A percentile compares a stretch with the other conserved stretches of the same genome.
Evolutionary conservation across 305 asterid species (phyloP).

Genomic region (Fraxinus albicans): DNA sequence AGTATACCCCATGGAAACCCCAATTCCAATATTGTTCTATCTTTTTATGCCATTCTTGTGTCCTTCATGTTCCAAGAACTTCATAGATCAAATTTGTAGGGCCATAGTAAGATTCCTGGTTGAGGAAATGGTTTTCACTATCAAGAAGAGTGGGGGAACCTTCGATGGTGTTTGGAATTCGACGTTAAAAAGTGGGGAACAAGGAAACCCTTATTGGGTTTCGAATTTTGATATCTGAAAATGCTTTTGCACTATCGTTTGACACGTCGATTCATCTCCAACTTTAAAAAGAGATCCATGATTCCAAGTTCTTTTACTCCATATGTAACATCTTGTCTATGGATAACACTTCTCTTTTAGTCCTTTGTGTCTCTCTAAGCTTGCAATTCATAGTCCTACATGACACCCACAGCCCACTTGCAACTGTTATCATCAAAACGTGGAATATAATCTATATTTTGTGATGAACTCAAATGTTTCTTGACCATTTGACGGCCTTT

Average conservation of each 20-base stretch:
- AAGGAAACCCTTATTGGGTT: neutral
- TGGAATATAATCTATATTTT: neutral
- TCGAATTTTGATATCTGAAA: neutral
- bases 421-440: neutral
- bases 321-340: no score
- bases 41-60: constrained; percentile 21
- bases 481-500: neutral
- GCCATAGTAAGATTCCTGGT: constrained; percentile 25
- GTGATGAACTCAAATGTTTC: neutral
- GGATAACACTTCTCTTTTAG: neutral
- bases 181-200: neutral
- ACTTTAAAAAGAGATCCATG: neutral
- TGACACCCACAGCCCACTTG: constrained; percentile 12
- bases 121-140: constrained; percentile 11
- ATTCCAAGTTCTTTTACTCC: neutral
- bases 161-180: neutral
- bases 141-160: neutral
- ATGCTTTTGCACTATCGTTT: neutral
- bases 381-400: neutral
- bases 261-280: constrained; percentile 11
- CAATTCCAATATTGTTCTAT: constrained; percentile 23
- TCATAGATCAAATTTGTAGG: constrained; percentile 8
- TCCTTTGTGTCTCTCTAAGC: neutral
- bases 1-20: neutral
- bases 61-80: constrained; percentile 11